Percentiles rank a stretch among this genome's conserved stretches.
phyloP scores from a whole-genome alignment of 2,329 filamentous ascomycete genomes.

The Ophiocordyceps australis region DNA sequence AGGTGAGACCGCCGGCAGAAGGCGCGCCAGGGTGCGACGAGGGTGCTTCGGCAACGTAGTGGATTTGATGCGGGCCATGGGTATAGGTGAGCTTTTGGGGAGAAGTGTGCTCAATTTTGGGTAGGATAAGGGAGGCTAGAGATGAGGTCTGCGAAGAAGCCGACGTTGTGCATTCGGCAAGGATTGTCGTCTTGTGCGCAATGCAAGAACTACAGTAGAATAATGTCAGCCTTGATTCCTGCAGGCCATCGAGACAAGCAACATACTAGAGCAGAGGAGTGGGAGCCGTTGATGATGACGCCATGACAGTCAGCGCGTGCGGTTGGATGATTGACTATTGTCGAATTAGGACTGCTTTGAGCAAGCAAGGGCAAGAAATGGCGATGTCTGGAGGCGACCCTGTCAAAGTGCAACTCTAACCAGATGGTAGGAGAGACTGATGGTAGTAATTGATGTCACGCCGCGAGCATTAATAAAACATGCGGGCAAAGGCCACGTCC shows the following conservation, averaged over 20 bases:
- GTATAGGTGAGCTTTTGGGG: slow-evolving; percentile 89
- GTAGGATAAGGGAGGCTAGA: slow-evolving; percentile 83
- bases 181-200: slow-evolving; percentile 81
- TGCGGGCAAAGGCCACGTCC: too few species aligned
- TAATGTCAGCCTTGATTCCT: neutral
- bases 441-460: too few species aligned
- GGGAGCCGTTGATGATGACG: slow-evolving; percentile 48
- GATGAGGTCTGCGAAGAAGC: slow-evolving; percentile 69
- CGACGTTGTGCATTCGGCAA: slow-evolving; percentile 79
- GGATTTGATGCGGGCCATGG: slow-evolving; percentile 80
- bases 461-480: too few species aligned
- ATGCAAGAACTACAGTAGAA: slow-evolving; percentile 60
- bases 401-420: too few species aligned
- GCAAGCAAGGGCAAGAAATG: too few species aligned
- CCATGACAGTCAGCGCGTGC: slow-evolving; percentile 34
- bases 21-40: slow-evolving; percentile 39
- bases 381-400: too few species aligned
- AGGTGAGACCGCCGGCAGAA: slow-evolving; percentile 69
- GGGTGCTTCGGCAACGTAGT: slow-evolving; percentile 80
- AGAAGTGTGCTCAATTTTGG: slow-evolving; percentile 69
- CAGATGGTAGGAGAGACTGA: too few species aligned
- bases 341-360: too few species aligned
- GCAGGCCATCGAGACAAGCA: neutral
- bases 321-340: too few species aligned
- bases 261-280: slow-evolving; percentile 60